These are phyloP conservation scores for Podospora conica DNA, from an alignment of 495 filamentous ascomycete species.

Conservation along the genomic window DNA sequence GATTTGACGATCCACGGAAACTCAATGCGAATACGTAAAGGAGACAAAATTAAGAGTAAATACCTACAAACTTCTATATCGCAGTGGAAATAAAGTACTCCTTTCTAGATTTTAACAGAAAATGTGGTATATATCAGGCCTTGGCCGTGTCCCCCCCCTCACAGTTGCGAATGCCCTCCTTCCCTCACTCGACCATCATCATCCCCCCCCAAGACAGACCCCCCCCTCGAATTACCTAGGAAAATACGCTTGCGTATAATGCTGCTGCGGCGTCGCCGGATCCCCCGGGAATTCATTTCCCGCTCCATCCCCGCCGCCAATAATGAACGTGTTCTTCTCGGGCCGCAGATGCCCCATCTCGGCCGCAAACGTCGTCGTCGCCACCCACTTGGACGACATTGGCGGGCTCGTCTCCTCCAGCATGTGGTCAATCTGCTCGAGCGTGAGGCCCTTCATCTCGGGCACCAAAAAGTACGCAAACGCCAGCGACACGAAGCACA, in stretches of 20 bases:
- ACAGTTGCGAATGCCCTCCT: neutral
- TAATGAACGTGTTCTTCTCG: neutral
- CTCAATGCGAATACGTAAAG: neutral
- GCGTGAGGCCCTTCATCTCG: constrained; percentile 80
- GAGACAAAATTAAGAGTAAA: no score
- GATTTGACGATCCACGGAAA: neutral
- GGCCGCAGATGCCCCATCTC: constrained; percentile 26
- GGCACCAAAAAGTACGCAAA: constrained; percentile 75
- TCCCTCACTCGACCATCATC: neutral
- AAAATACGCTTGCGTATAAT: constrained; percentile 5
- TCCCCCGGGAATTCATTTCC: neutral
- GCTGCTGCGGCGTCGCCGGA: neutral
- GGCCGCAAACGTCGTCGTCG: constrained; percentile 61
- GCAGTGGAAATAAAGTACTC: no score
- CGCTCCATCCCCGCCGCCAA: neutral
- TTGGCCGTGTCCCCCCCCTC: neutral
- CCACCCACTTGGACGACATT: constrained; percentile 59
- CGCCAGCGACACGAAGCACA: constrained; percentile 55
- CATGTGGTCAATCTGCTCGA: constrained; percentile 86
- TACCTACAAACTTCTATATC: no score
- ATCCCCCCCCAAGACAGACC: neutral
- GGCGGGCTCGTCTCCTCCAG: constrained; percentile 70
- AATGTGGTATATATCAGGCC: neutral
- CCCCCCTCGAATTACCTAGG: neutral
- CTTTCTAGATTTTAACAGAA: no score